Base-by-base conservation (phyloP, 2,329 filamentous ascomycete species). In the Rutstroemia sp. region DNA sequence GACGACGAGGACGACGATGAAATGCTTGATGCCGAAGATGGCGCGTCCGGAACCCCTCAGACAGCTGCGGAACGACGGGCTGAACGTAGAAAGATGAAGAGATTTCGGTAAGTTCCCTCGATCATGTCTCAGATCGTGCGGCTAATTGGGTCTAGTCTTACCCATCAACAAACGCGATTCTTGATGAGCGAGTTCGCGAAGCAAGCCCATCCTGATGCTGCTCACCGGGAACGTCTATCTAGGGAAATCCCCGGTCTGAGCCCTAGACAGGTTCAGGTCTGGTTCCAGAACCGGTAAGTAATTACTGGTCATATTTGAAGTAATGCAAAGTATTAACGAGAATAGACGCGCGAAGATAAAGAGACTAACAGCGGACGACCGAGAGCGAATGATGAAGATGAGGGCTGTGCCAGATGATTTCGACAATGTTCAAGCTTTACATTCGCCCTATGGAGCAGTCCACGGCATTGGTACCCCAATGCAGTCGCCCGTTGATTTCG, bases 151-250 rank as follows among this genome's bases (percentile, higher is more conserved):
- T 14, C 38, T 66, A 95, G 92, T 63, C 83, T 97, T 62, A 96
- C 92, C 1, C 92, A 96, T 71, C 92, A 94, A 66, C 92, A 97
- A 77, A 96, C 92, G n/a, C 86, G 92, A 14, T 97, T 95, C 67
- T 76, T 97, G 56, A 95, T 96, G 90, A 96, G 89, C 72, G 92
- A 97, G 70, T 97, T 96, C 68, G 88, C 91, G 57, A 91, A 94
- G 65, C 91, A 97, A 69, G 89, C 92, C 23, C 92, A 96, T 69
- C 92, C 92, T 7, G 92, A 97, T 73, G 92, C 92, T 42, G 88
- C 89, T 48, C 91, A 96, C 71, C 81, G 92, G 60, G 92, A 96
- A 70, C 81, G 90, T 48, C 77, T 97, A 39, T 92, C 92, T 4
- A 79, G 87, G 61, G 90, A 96, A 70, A 96, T 97, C 47, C 92